phyloP scores from a whole-genome alignment of 768 basidiomycete genomes.

The Rhodotorula kratochvilovae region DNA sequence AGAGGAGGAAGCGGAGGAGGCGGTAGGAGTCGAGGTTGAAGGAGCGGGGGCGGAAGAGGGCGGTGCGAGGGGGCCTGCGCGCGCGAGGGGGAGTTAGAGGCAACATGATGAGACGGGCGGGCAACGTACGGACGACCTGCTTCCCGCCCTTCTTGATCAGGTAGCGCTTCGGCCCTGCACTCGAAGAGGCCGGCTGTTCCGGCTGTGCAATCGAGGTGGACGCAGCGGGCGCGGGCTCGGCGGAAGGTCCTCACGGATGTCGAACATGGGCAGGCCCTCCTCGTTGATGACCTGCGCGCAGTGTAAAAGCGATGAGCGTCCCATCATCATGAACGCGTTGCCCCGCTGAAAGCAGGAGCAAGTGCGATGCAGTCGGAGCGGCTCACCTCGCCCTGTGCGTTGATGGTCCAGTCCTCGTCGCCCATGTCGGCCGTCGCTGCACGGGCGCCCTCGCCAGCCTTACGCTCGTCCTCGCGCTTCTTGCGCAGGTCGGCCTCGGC shows the following conservation, averaged over 20 bases:
- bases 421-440: neutral
- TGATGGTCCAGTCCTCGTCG: slow-evolving; percentile 37
- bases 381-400: slow-evolving; percentile 34
- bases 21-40: neutral
- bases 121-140: slow-evolving; percentile 25
- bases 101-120: neutral
- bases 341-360: neutral
- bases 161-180: slow-evolving; percentile 19
- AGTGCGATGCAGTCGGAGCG: neutral
- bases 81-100: neutral
- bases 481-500: slow-evolving; percentile 7
- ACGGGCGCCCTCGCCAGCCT: neutral
- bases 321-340: no score
- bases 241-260: slow-evolving; percentile 33
- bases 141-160: slow-evolving; percentile 37
- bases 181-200: neutral
- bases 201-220: neutral
- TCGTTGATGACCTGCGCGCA: slow-evolving; percentile 34
- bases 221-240: neutral
- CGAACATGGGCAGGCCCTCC: slow-evolving; percentile 37
- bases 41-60: neutral
- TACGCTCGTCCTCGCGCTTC: neutral
- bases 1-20: neutral
- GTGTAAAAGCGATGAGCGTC: no score
- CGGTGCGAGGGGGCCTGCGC: slow-evolving; percentile 12